Base-by-base conservation (phyloP, 2,329 filamentous ascomycete genomes). In the Neonectria hederae region DNA sequence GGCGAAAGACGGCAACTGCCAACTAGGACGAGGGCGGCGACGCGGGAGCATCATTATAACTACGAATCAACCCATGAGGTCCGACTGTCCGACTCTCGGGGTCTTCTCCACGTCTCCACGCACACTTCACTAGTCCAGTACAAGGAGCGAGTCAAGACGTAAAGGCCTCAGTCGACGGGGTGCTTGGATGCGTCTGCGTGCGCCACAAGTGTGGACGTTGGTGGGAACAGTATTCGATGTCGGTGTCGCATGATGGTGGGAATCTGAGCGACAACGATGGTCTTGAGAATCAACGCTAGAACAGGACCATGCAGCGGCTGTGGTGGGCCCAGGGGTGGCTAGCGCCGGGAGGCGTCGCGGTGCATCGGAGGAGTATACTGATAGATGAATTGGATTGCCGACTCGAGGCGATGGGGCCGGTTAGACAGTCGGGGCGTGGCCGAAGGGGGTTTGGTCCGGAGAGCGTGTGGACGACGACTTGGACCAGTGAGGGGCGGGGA, bases 1-100 rank as follows among this genome's bases (percentile, higher is more conserved):
- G 43, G 35, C 58, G 51, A 62, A 65, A 54, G 54, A 24, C 49
- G 86, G 86, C 46, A 85, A 76, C 56, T 48, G 32, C 60, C 54
- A 48, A n/a, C 22, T 46, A 55, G 52, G 52, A 63, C 48, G 58
- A 61, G 56, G 8, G 38, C 24, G 24, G 60, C 48, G 63, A 60
- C 54, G 67, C 43, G 58, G 62, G 49, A 30, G 22, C 49, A 43
- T 42, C 19, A 55, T 59, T 59, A 63, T 54, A 63, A 63, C 46
- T 45, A 54, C n/a, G 32, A 38, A 21, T 42, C 10, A 28, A 19
- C 35, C 19, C 21, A 24, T 13, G 24, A 26, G 17, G 54, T 49
- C 54, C 21, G 13, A 52, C 40, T 54, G 54, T 49, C 54, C 14
- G 13, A 45, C 48, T 54, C 48, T 21, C 59, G 38, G 54, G 54